Base-by-base conservation (phyloP, 2,329 filamentous ascomycete genomes). In the Sclerotinia trifoliorum region DNA sequence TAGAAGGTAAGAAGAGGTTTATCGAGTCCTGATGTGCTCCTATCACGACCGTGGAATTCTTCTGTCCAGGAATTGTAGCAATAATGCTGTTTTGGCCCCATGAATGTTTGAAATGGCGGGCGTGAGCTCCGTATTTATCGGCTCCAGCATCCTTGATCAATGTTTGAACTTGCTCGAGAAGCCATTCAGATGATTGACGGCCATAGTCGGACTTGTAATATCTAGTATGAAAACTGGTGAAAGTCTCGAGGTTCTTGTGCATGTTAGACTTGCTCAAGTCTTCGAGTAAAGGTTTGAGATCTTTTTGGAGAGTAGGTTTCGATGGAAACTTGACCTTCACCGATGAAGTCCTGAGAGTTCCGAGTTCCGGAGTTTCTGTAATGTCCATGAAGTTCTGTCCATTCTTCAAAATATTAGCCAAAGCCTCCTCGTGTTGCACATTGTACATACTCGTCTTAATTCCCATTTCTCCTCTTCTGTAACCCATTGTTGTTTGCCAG, bases 401-500 rank as follows among this genome's bases (percentile, higher is more conserved):
- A 77, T 91, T 85, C 92, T 96, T 74, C 51, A 70, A n/a, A 49
- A n/a, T 42, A 52, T 73, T 63, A 74, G 71, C 62, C 17, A 68
- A 39, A 7, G 10, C 57, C 10, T n/a, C 24, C 35, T 21, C 11
- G 42, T n/a, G 32, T n/a, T 11, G 32, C 44, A 42, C 29, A 66
- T 24, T 19, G 24, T 44, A 80, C 87, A 68, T 85, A 96, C 93
- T 74, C 93, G 85, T 76, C 91, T 89, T 72, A 98, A 82, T 79
- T 90, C 88, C 93, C 94, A 97, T 81, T 98, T 99, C 81, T 97
- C 89, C 48, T 97, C 92, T 76, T 98, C 94, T 0, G 92, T 96
- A 44, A 97, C 90, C 91, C 92, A 95, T 83, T 85, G 83, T 32
- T 89, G 94, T 78, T 94, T 85, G 67, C 91, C 93, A 4, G 93